A percentile compares a stretch with the other conserved stretches of the same genome.
phyloP scores from a whole-genome alignment of 441 rosid species.

The Hura crepitans region DNA sequence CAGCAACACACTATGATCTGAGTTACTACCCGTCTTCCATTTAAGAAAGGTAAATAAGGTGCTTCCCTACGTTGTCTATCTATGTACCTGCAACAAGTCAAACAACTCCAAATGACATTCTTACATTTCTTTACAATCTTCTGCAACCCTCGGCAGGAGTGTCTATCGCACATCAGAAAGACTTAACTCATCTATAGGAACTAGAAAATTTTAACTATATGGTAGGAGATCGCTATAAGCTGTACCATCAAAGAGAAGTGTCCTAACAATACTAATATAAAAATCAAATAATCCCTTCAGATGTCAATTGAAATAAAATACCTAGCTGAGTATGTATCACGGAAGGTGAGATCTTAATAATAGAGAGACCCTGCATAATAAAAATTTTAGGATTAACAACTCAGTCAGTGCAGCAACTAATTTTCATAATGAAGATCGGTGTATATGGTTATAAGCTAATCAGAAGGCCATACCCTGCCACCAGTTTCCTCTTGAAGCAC shows the following conservation, averaged over 20 bases:
- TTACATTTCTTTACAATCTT: not conserved
- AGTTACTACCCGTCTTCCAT: conserved; percentile 17
- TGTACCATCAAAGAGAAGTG: not conserved
- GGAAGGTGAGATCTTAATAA: conserved; percentile 34
- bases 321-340: conserved; percentile 26
- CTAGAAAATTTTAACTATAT: too few relatives aligned
- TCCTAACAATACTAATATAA: not conserved
- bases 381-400: not conserved
- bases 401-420: conserved; percentile 6
- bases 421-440: not conserved
- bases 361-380: conserved; percentile 49
- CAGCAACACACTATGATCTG: conserved; percentile 22
- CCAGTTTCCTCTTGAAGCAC: conserved; percentile 88
- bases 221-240: not conserved
- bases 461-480: conserved; percentile 64
- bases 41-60: conserved; percentile 23
- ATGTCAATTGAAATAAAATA: conserved; percentile 11
- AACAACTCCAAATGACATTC: not conserved
- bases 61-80: conserved; percentile 25
- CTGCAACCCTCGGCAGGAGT: not conserved
- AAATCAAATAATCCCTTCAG: not conserved
- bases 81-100: conserved; percentile 31
- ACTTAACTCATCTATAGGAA: not conserved
- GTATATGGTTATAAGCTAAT: not conserved
- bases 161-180: not conserved